phyloP scores from a whole-genome alignment of 2,329 filamentous ascomycete species.

The Didymella glomerata region DNA sequence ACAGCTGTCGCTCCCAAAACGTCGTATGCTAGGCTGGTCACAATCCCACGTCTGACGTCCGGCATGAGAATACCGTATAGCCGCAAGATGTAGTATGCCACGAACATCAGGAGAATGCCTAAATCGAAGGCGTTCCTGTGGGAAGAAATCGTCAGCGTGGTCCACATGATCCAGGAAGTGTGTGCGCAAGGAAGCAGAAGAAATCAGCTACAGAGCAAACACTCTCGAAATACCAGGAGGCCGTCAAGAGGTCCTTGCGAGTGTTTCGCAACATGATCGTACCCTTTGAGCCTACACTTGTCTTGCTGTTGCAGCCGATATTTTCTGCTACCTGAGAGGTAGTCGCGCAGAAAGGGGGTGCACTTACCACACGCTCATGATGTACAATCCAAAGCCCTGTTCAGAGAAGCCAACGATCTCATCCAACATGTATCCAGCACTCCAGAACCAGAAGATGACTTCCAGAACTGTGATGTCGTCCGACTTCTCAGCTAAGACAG shows the following conservation, averaged over 20 bases:
- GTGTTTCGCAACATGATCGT: no score
- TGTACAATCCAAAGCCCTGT: constrained; percentile 93
- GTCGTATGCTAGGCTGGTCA: constrained; percentile 89
- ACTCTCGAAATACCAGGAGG: background rate
- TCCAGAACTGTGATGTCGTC: constrained; percentile 84
- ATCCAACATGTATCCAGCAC: constrained; percentile 94
- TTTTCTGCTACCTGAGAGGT: no score
- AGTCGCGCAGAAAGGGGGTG: background rate
- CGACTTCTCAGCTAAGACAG: constrained; percentile 79
- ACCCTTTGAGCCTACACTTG: no score
- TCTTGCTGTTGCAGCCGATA: no score
- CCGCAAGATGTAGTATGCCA: constrained; percentile 89
- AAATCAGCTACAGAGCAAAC: no score
- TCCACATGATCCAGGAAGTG: no score
- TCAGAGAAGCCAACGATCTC: constrained; percentile 96
- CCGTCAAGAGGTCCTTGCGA: background rate
- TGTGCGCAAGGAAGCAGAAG: no score
- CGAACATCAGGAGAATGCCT: constrained; percentile 83
- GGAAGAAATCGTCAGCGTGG: no score
- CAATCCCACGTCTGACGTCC: constrained; percentile 70
- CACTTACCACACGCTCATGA: constrained; percentile 68
- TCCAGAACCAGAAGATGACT: constrained; percentile 97
- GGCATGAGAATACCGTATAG: constrained; percentile 86
- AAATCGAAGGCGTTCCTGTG: constrained; percentile 96
- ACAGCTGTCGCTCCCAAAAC: constrained; percentile 92